Base-by-base conservation (phyloP, 1,284 basidiomycete species). In the Mycena citricolor region DNA sequence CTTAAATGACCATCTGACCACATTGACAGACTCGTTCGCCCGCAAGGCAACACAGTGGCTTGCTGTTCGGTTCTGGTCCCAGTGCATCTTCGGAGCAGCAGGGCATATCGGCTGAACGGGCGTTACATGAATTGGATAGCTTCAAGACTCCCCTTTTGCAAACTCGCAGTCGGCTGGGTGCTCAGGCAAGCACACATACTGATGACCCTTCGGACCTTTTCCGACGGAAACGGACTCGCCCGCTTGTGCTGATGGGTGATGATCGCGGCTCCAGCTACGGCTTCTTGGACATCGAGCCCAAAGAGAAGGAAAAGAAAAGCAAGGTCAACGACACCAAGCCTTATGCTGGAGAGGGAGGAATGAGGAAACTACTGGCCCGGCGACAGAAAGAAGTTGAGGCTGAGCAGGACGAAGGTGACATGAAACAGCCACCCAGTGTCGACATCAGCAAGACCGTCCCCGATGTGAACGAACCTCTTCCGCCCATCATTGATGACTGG, bases 91-190 rank as follows among this genome's bases (percentile, higher is more conserved):
- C 21, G 46, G 51, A 62, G 61, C 63, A 52, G 59, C 65, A 42
- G 57, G 61, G 44, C 66, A 70, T 3, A 36, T 67, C 76, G 13
- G 79, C 83, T 20, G 81, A 86, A 61, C 73, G 75, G 49, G 79
- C 79, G 16, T 69, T 87, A 4, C 76, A 80, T 38, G 81, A 84
- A 52, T 64, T 87, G 30, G 85, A 88, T 51, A 72, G 82, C 28
- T 88, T 87, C 67, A 83, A 81, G 64, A 88, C 83, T 1, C 86
- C 86, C 7, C 70, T 88, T 34, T 56, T 87, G 7, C 84, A 86
- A 4, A 80, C 81, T 30, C 78, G 83, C 14, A 67, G 86, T 42
- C 79, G 79, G 43, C 74, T 64, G 32, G 61, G 62, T 23, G 62
- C 63, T 50, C 44, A 52, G 17, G 51, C 61, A 30, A 49, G 56